phyloP scores from a whole-genome alignment of 345 rosid genomes.

The Cardamine resedifolia region DNA sequence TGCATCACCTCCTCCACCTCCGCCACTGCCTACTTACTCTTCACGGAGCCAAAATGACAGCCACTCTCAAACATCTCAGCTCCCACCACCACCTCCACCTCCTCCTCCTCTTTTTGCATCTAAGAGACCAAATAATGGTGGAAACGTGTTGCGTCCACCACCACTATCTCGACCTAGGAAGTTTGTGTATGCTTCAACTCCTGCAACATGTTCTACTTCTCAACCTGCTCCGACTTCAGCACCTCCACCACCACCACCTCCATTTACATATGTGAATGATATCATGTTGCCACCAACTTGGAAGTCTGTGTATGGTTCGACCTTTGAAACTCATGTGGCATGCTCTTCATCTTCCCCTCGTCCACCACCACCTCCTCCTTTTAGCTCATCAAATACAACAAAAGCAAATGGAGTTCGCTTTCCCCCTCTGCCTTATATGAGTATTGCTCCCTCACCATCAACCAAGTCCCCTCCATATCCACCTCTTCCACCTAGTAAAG shows the following conservation, averaged over 20 bases:
- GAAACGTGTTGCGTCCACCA: constrained; percentile 16
- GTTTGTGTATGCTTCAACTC: constrained; percentile 35
- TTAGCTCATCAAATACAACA: constrained; percentile 15
- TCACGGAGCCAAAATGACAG: constrained; percentile 10
- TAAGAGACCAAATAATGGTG: neutral
- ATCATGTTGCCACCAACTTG: constrained; percentile 56
- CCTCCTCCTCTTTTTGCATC: constrained; percentile 22
- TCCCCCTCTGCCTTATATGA: constrained; percentile 23
- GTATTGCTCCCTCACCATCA: constrained; percentile 28
- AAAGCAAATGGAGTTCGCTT: constrained; percentile 27
- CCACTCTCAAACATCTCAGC: constrained; percentile 16
- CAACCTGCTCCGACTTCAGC: constrained; percentile 29
- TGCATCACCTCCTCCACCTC: constrained; percentile 36
- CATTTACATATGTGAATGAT: constrained; percentile 32
- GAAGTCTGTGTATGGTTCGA: constrained; percentile 43
- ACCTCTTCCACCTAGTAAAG: neutral
- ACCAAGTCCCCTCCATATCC: constrained; percentile 31
- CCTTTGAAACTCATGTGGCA: constrained; percentile 16
- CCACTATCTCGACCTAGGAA: constrained; percentile 32
- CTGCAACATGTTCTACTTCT: constrained; percentile 23
- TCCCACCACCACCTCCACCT: constrained; percentile 28
- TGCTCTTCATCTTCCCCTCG: constrained; percentile 21
- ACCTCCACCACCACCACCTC: constrained; percentile 47
- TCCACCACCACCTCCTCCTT: constrained; percentile 36
- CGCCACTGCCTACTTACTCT: constrained; percentile 25